These are phyloP conservation scores for Mariannaea elegans DNA, from an alignment of 2,329 filamentous ascomycete species.

Conservation along the genomic window DNA sequence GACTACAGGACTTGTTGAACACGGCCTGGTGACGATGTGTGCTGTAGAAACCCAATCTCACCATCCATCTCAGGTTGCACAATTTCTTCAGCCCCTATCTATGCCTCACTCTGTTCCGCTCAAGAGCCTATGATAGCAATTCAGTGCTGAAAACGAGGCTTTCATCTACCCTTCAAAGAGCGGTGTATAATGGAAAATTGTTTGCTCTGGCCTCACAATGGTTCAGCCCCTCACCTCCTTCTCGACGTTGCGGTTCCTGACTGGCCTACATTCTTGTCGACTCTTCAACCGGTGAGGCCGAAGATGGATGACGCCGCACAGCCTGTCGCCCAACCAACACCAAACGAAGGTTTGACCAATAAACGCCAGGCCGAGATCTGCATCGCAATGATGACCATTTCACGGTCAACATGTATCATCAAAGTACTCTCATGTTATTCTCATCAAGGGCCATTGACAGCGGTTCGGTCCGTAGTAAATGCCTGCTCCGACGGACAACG, in stretches of 20 bases:
- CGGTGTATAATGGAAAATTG: background rate
- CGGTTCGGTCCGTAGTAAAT: conserved; percentile 7
- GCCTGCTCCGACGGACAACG: conserved; percentile 7
- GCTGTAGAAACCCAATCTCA: conserved; percentile 1
- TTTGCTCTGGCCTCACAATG: background rate
- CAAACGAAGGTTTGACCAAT: conserved; percentile 4
- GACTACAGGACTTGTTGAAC: background rate
- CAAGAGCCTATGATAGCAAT: background rate
- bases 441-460: background rate
- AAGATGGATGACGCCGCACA: background rate
- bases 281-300: conserved; percentile 13
- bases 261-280: background rate
- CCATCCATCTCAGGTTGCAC: conserved; percentile 2
- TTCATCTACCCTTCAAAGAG: background rate
- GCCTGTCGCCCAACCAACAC: conserved; percentile 6
- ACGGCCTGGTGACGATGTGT: background rate
- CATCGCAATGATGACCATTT: background rate
- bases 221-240: conserved; percentile 13
- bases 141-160: conserved; percentile 1
- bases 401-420: conserved; percentile 1
- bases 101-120: background rate
- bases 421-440: conserved; percentile 11
- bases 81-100: background rate
- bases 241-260: background rate
- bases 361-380: background rate